A percentile compares a stretch with the other conserved stretches of the same genome.
These are phyloP conservation scores for Chenopodium formosanum DNA, from an alignment of 148 eudicot genomes.

Conservation along the genomic window DNA sequence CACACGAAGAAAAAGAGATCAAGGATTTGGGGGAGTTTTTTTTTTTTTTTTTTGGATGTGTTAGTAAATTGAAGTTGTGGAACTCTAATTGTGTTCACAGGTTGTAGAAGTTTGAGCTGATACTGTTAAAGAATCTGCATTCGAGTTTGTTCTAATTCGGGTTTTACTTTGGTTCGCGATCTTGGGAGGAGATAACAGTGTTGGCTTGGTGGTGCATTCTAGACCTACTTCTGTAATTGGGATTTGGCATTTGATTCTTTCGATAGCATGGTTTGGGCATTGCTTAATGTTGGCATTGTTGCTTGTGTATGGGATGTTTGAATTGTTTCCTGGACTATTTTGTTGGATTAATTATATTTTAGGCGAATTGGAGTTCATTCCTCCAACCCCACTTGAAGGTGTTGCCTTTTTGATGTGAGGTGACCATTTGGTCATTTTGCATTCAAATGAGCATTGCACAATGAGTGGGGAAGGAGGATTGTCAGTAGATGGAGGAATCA, in stretches of 20 bases:
- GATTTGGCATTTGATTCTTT: neutral
- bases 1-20: neutral
- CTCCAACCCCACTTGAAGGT: slow-evolving; percentile 27
- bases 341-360: neutral
- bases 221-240: slow-evolving; percentile 7
- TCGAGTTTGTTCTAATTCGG: neutral
- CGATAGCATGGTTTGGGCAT: slow-evolving; percentile 15
- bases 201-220: neutral
- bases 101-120: slow-evolving; percentile 9
- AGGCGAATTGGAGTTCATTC: slow-evolving; percentile 25
- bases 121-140: slow-evolving; percentile 7
- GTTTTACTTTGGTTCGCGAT: neutral
- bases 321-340: neutral
- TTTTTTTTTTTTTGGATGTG: neutral
- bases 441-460: slow-evolving; percentile 63
- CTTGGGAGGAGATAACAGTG: neutral
- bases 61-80: slow-evolving; percentile 7
- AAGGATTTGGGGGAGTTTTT: neutral
- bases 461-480: slow-evolving; percentile 65
- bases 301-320: slow-evolving; percentile 18
- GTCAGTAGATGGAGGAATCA: slow-evolving; percentile 58
- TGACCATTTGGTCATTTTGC: slow-evolving; percentile 40
- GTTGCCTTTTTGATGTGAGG: slow-evolving; percentile 27
- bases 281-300: neutral
- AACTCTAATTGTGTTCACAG: slow-evolving; percentile 3